phyloP scores from a whole-genome alignment of 2,329 filamentous ascomycete genomes.

The Ampelomyces quisqualis region DNA sequence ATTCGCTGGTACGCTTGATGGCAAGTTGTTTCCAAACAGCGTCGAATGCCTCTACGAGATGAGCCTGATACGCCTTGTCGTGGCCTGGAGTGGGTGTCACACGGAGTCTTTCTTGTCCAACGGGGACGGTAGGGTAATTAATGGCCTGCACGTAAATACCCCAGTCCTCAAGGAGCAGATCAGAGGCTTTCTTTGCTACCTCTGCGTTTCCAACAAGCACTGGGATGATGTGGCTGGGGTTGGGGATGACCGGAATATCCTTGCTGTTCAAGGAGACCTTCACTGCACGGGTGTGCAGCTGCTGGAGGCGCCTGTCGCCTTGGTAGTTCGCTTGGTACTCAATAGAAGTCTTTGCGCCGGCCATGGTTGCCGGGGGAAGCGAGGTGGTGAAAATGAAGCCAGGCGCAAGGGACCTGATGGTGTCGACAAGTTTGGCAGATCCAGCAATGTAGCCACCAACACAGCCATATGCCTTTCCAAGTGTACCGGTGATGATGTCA shows the following conservation, averaged over 20 bases:
- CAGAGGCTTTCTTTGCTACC: constrained; percentile 85
- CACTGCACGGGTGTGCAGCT: constrained; percentile 92
- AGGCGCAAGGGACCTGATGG: constrained; percentile 88
- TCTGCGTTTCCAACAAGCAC: constrained; percentile 93
- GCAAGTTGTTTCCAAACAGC: constrained; percentile 84
- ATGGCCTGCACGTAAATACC: constrained; percentile 97
- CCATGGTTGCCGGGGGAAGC: constrained; percentile 94
- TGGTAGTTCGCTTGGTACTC: constrained; percentile 87
- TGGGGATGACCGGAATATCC: constrained; percentile 95
- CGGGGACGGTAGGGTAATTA: constrained; percentile 97
- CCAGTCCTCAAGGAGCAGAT: constrained; percentile 86
- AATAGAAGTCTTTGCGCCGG: constrained; percentile 85
- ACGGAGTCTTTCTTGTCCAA: constrained; percentile 94
- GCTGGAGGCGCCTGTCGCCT: constrained; percentile 87
- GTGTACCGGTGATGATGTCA: constrained; percentile 95
- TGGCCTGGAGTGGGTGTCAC: constrained; percentile 97
- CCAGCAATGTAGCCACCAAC: constrained; percentile 98
- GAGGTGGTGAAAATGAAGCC: constrained; percentile 99
- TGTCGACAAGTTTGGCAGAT: constrained; percentile 81
- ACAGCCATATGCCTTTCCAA: constrained; percentile 97
- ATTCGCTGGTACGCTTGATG: constrained; percentile 91
- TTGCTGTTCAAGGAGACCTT: constrained; percentile 77
- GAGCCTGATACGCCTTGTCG: constrained; percentile 76
- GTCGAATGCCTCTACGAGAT: constrained; percentile 81
- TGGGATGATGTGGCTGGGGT: constrained; percentile 94